Conservation (phyloP, 805 yeast species). For the Hanseniaspora clermontiae region DNA sequence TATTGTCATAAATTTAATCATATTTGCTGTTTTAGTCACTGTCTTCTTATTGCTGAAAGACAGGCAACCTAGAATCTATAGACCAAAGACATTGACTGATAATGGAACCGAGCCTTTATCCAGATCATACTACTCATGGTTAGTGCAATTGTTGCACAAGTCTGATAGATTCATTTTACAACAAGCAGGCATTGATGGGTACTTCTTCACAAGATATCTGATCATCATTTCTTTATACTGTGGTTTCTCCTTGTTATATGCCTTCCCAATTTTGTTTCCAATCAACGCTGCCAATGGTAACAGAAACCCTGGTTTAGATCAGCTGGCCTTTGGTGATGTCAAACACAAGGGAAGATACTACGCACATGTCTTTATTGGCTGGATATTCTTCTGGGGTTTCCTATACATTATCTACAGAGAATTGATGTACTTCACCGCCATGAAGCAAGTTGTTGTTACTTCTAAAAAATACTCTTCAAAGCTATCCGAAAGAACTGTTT, state of each 20-base stretch:
- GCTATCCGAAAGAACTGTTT: constrained; percentile 65
- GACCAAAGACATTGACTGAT: constrained; percentile 60
- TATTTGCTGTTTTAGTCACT: constrained; percentile 49
- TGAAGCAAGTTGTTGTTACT: constrained; percentile 65
- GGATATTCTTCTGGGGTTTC: constrained; percentile 62
- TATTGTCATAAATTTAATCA: constrained; percentile 50
- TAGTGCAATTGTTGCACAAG: constrained; percentile 47
- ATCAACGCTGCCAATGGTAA: constrained; percentile 62
- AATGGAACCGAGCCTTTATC: constrained; percentile 62
- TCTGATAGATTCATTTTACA: constrained; percentile 65
- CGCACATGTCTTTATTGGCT: constrained; percentile 73
- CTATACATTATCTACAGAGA: constrained; percentile 73
- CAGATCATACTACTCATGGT: constrained; percentile 57
- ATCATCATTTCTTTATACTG: constrained; percentile 42
- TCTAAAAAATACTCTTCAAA: constrained; percentile 69
- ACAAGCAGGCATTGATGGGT: constrained; percentile 91
- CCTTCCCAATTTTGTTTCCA: constrained; percentile 66
- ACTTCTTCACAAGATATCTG: constrained; percentile 72
- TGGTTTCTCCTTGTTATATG: constrained; percentile 40
- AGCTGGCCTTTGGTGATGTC: constrained; percentile 67
- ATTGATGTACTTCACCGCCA: constrained; percentile 58
- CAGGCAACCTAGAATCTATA: constrained; percentile 62
- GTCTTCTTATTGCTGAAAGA: constrained; percentile 50
- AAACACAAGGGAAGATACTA: constrained; percentile 49
- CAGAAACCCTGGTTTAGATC: constrained; percentile 56